Conservation (phyloP, 2,329 filamentous ascomycete genomes). For the Xylaria sp. region DNA sequence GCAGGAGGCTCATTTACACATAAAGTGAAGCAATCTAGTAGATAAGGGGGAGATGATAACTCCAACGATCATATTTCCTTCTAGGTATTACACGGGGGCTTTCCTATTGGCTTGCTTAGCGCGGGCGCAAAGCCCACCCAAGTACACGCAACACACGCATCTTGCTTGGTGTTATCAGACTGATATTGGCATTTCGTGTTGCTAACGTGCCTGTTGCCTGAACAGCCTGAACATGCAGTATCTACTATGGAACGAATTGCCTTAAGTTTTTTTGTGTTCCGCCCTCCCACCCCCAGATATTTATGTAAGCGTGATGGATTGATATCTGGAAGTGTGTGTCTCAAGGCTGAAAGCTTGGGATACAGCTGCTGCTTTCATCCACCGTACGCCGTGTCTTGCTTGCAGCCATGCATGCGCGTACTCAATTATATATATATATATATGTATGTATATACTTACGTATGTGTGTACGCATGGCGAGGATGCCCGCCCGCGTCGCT, state of each 20-base stretch:
- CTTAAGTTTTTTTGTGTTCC: no score
- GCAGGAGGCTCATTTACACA: conserved; percentile 20
- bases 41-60: conserved; percentile 14
- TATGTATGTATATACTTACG: neutral
- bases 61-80: neutral
- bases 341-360: neutral
- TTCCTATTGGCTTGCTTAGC: neutral
- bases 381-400: neutral
- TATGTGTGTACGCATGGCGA: neutral
- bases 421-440: neutral
- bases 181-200: neutral
- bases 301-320: no score
- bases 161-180: no score
- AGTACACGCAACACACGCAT: no score
- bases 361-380: neutral
- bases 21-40: conserved; percentile 26
- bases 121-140: neutral
- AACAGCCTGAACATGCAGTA: no score
- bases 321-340: neutral
- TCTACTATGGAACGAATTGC: no score
- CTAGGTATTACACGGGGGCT: neutral
- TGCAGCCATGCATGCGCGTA: neutral
- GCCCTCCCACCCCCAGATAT: no score
- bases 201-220: neutral
- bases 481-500: neutral